Base-by-base conservation (phyloP, 768 basidiomycete genomes). In the Tylopilus subfusipes region DNA sequence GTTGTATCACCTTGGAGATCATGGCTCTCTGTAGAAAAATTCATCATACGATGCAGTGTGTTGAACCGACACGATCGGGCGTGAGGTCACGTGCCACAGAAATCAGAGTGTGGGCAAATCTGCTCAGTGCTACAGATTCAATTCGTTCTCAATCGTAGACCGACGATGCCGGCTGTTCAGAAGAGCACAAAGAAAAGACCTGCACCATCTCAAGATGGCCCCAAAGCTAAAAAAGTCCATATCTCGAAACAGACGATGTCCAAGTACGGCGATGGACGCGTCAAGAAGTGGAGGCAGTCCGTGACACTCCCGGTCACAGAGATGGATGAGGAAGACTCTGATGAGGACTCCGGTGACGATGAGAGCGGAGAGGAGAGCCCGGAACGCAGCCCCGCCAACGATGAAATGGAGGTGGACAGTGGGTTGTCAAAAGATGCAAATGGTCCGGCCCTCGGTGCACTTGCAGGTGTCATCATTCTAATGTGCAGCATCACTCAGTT, bases 201-300 rank as follows among this genome's bases (percentile, higher is more conserved):
- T 13, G 77, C 81, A 2, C 27, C 70, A 1, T 70, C 76, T 3
- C 80, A 82, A 59, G 68, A 69, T 33, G 80, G 80, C 10, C 76
- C 78, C 5, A 75, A 73, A 51, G 13, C 71, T 22, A 87, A 88
- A 72, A 86, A 83, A 66, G 64, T 68, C 2, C 80, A 79, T 56
- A 55, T 77, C 6, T 78, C 78, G 36, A 73, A 74, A 42, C 54
- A 68, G 33, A 33, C 48, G 7, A 56, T 53, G 44, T 56, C 60
- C 38, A 63, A 60, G 55, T 47, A 42, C 4, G 27, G 40, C 27
- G 54, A 66, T 48, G 73, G 76, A 60, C 63, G 69, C 49, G 70
- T 74, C 54, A 80, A 79, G 68, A 83, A 81, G 68, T 79, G 87
- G n/a, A 82, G 80, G 61, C 73, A 72, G 38, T 85, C 85, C 14